Evolutionary conservation across 805 yeast genomes (phyloP).

Genomic region (Metschnikowia aberdeeniae): DNA sequence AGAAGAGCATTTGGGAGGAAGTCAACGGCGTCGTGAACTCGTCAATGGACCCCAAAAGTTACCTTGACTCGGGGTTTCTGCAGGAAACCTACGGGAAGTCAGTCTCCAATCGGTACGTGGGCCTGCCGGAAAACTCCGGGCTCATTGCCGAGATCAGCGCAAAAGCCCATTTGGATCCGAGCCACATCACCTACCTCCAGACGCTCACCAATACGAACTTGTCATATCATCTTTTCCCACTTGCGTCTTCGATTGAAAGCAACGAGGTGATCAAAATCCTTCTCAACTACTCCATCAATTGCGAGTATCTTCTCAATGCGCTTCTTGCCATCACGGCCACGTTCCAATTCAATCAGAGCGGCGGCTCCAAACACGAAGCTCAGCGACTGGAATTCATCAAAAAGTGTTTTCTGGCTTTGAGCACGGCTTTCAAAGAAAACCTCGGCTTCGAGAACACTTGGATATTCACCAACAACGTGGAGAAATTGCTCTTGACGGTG

Average conservation of each 20-base stretch:
- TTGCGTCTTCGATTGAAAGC: slow-evolving; percentile 31
- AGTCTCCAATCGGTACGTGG: background rate
- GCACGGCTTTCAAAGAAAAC: slow-evolving; percentile 18
- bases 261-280: slow-evolving; percentile 31
- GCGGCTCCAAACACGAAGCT: slow-evolving; percentile 19
- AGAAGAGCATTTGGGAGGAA: slow-evolving; percentile 3
- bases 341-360: slow-evolving; percentile 23
- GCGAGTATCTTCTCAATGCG: slow-evolving; percentile 22
- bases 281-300: slow-evolving; percentile 19
- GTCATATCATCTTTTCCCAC: slow-evolving; percentile 34
- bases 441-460: slow-evolving; percentile 11
- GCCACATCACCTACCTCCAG: slow-evolving; percentile 31
- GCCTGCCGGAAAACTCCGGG: slow-evolving; percentile 19
- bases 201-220: slow-evolving; percentile 26
- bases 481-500: slow-evolving; percentile 24
- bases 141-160: slow-evolving; percentile 24
- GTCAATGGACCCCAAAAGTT: background rate
- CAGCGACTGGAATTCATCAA: slow-evolving; percentile 19
- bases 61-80: background rate
- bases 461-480: slow-evolving; percentile 18
- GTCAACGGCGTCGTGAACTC: slow-evolving; percentile 10
- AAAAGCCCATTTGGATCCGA: slow-evolving; percentile 23
- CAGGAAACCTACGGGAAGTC: background rate
- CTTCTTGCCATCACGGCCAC: slow-evolving; percentile 25
- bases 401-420: slow-evolving; percentile 20